phyloP scores from a whole-genome alignment of 305 asterid species.

The Caryopteris hybrid region DNA sequence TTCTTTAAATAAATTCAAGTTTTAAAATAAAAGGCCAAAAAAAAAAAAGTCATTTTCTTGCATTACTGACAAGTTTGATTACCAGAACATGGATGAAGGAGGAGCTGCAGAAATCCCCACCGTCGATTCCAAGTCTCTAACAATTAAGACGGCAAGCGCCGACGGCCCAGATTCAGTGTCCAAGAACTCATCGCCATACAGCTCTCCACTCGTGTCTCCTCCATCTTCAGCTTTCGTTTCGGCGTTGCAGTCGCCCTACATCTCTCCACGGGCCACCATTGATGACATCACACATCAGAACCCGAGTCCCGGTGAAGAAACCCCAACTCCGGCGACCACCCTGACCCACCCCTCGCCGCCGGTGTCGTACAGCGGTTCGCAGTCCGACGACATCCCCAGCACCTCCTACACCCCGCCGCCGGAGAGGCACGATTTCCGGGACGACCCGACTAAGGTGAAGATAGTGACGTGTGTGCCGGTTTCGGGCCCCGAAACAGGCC shows the following conservation, averaged over 20 bases:
- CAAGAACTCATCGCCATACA: conserved; percentile 46
- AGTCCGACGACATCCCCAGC: conserved; percentile 81
- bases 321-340: conserved; percentile 48
- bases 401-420: conserved; percentile 86
- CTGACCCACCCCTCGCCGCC: conserved; percentile 65
- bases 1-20: neutral
- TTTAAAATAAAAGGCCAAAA: too few relatives aligned
- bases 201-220: conserved; percentile 78
- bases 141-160: conserved; percentile 47
- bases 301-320: neutral
- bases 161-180: conserved; percentile 17
- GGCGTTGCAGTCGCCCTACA: conserved; percentile 84
- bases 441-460: conserved; percentile 58
- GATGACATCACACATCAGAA: conserved; percentile 21
- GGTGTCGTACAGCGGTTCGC: conserved; percentile 65
- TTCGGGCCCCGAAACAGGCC: conserved; percentile 50
- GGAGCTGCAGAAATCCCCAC: conserved; percentile 33
- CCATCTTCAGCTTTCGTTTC: conserved; percentile 94
- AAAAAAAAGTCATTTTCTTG: neutral
- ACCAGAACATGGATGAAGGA: conserved; percentile 47
- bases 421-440: too few relatives aligned
- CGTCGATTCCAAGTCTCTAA: conserved; percentile 48
- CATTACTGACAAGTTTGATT: conserved; percentile 4
- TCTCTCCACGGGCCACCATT: conserved; percentile 72
- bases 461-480: conserved; percentile 63